Percentiles rank a stretch among this genome's conserved stretches.
Evolutionary conservation across 164 flowering plant species (phyloP).

Genomic region (Vitis amurensis): DNA sequence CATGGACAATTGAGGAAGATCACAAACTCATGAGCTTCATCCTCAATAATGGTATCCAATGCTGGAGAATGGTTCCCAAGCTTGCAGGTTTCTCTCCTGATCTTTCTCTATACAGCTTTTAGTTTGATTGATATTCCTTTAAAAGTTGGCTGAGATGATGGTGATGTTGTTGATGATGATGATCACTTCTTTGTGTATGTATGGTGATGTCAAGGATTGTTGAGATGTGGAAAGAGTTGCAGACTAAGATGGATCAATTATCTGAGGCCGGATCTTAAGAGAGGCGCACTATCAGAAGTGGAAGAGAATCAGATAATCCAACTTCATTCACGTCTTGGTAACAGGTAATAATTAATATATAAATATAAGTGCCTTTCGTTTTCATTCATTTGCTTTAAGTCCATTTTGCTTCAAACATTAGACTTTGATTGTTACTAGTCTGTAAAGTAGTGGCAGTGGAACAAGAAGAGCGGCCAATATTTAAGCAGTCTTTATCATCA

Average conservation of each 20-base stretch:
- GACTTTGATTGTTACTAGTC: too few relatives aligned
- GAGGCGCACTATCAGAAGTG: constrained; percentile 58
- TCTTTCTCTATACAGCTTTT: neutral
- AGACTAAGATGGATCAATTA: constrained; percentile 82
- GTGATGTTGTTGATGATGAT: neutral
- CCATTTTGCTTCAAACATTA: too few relatives aligned
- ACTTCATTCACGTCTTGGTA: constrained; percentile 66
- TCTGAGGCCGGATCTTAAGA: constrained; percentile 75
- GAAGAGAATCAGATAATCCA: constrained; percentile 74
- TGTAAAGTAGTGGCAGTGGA: too few relatives aligned
- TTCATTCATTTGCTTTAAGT: neutral
- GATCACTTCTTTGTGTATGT: neutral
- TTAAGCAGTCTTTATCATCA: too few relatives aligned
- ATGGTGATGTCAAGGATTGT: constrained; percentile 42
- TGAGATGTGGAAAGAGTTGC: constrained; percentile 86
- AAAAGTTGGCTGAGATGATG: neutral
- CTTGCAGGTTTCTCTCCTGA: constrained; percentile 57
- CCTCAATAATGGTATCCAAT: constrained; percentile 74
- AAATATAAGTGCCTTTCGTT: neutral
- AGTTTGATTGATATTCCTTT: neutral
- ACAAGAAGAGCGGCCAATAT: too few relatives aligned
- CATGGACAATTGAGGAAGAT: constrained; percentile 86
- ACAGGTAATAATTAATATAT: constrained; percentile 35
- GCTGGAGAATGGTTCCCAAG: constrained; percentile 81
- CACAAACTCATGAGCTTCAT: constrained; percentile 73